Percentiles rank a stretch among this genome's conserved stretches.
phyloP scores from a whole-genome alignment of 78 protist species.

The Diacronema lutheri region DNA sequence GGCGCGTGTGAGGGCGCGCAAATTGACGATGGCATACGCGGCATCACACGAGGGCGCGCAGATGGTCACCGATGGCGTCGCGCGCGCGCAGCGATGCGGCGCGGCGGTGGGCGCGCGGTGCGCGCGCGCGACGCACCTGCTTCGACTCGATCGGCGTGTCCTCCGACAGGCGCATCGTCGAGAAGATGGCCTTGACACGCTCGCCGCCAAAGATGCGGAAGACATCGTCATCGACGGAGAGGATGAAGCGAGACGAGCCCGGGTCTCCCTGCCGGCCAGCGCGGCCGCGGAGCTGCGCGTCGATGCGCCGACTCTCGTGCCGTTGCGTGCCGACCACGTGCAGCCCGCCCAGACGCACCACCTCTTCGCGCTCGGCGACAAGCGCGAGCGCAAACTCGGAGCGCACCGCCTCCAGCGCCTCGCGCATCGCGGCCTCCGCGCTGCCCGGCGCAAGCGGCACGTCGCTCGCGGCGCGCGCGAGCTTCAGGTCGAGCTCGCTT shows the following conservation, averaged over 20 bases:
- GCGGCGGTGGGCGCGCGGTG: neutral
- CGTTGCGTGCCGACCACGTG: slow-evolving; percentile 45
- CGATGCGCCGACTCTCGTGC: slow-evolving; percentile 41
- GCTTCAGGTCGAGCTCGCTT: too few species aligned
- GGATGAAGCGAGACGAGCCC: slow-evolving; percentile 45
- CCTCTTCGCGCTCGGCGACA: neutral
- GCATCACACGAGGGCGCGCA: too few species aligned
- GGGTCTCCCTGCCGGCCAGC: slow-evolving; percentile 53
- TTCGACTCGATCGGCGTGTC: neutral
- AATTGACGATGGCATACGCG: too few species aligned
- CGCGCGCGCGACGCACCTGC: neutral
- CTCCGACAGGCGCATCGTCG: neutral
- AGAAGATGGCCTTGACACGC: neutral
- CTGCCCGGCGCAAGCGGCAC: too few species aligned
- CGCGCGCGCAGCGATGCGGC: too few species aligned
- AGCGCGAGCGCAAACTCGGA: too few species aligned
- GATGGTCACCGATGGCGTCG: too few species aligned
- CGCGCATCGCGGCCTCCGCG: too few species aligned
- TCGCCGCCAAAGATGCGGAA: slow-evolving; percentile 50
- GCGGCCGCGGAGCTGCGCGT: slow-evolving; percentile 49
- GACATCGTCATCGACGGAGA: slow-evolving; percentile 44
- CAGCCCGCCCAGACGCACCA: slow-evolving; percentile 28
- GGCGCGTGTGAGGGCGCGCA: too few species aligned
- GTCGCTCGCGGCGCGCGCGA: too few species aligned
- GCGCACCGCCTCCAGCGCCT: too few species aligned